phyloP scores from a whole-genome alignment of 1,284 basidiomycete species.

The Sporisorium iseilematis-ciliati region DNA sequence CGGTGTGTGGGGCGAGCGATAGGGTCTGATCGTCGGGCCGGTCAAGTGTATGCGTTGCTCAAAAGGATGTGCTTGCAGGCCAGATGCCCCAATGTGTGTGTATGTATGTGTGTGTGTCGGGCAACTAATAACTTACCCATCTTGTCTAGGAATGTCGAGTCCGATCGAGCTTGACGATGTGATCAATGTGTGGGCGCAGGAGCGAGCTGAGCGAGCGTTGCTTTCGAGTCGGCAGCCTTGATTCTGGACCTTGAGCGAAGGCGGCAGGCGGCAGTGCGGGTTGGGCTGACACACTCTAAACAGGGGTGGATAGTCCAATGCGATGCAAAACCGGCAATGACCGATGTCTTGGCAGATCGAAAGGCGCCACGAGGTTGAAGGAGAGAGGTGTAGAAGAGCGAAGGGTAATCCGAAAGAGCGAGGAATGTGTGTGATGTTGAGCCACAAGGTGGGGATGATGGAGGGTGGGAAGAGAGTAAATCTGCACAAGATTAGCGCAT shows the following conservation, averaged over 20 bases:
- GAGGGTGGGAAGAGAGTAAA: constrained; percentile 32
- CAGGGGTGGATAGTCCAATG: background rate
- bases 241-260: constrained; percentile 12
- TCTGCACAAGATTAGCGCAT: constrained; percentile 9
- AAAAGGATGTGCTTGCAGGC: constrained; percentile 2
- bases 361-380: constrained; percentile 7
- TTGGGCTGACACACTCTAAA: background rate
- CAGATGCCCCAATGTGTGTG: background rate
- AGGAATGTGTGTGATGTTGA: constrained; percentile 12
- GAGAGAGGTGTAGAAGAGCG: background rate
- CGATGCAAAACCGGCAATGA: background rate
- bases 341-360: constrained; percentile 5
- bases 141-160: constrained; percentile 17
- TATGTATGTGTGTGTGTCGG: background rate
- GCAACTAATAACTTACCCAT: constrained; percentile 32
- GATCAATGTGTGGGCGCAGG: constrained; percentile 4
- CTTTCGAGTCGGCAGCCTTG: background rate
- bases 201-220: background rate
- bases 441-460: constrained; percentile 26
- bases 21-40: background rate
- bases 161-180: background rate
- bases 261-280: constrained; percentile 17
- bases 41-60: background rate
- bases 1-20: background rate
- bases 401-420: background rate